A percentile compares a stretch with the other conserved stretches of the same genome.
phyloP scores from a whole-genome alignment of 129 eudicot species.

The Smallanthus sonchifolius region DNA sequence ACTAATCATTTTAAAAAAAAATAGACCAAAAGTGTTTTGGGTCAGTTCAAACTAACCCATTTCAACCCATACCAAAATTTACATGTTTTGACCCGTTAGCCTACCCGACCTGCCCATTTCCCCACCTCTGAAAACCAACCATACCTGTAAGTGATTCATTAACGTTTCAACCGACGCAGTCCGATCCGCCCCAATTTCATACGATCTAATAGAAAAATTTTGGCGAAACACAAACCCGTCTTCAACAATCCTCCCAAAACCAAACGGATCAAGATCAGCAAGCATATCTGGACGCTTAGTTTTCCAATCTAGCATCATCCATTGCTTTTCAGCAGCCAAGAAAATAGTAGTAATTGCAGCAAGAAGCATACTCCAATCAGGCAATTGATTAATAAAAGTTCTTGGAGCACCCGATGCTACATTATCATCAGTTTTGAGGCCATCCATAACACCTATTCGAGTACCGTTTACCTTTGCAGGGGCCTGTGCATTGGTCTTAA shows the following conservation, averaged over 20 bases:
- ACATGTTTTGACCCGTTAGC: not conserved
- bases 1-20: not conserved
- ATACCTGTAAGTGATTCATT: conserved; percentile 97
- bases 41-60: not conserved
- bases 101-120: not conserved
- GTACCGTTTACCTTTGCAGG: conserved; percentile 87
- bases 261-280: conserved; percentile 85
- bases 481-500: conserved; percentile 78
- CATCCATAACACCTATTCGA: conserved; percentile 66
- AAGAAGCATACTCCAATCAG: conserved; percentile 99
- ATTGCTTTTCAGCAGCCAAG: conserved; percentile 98
- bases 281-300: conserved; percentile 88
- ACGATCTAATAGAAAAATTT: conserved; percentile 86
- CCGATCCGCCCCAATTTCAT: conserved; percentile 96
- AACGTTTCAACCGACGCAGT: conserved; percentile 90
- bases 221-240: conserved; percentile 90
- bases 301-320: conserved; percentile 99
- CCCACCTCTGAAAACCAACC: not conserved
- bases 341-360: conserved; percentile 96
- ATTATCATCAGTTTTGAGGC: conserved; percentile 55
- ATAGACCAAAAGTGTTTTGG: not conserved
- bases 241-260: conserved; percentile 78
- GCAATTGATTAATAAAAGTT: conserved; percentile 89
- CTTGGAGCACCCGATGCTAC: conserved; percentile 66
- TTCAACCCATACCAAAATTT: not conserved